Evolutionary conservation across 2,329 filamentous ascomycete species (phyloP), one percentile per base, ranked within the genome.

Genomic region (Escovopsis sp.): DNA sequence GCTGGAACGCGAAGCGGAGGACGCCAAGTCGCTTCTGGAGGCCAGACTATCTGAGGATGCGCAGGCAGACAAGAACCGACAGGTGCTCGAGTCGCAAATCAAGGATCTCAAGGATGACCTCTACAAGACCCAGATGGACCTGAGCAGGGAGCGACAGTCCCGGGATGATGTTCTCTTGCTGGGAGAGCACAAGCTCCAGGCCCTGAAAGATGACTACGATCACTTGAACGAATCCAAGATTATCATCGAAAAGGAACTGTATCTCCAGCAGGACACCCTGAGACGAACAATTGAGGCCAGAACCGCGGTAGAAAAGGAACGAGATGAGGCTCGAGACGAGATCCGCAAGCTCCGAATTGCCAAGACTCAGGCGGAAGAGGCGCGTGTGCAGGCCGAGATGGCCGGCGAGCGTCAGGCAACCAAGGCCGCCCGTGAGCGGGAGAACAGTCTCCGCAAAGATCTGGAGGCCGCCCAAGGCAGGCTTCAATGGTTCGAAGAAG

Each of bases 191-290:
- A 92, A 90, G 53, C 83, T 79, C 48, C 68, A 81, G 31, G 74
- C 79, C 34, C 65, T 98, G 40, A 79, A 87, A 52, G 77, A 87
- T 18, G 86, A 96, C 44, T 93, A 77, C 46, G 79, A 92, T 34
- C 72, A 75, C 25, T 67, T 96, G 25, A 94, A 94, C 48, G 86
- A 94, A 43, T 79, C 85, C 19, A 98, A 98, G 57, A 94, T 94
- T 48, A 93, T 78, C 32, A 94, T 98, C 43, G 88, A 98, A 57
- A 96, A 94, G 56, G 88, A 96, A 57, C 78, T 98, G 54, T 96
- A 96, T 53, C 79, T 83, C 5, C 88, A 96, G 51, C 87, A 94
- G 55, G 88, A 98, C 51, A 81, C 83, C 10, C 70, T 94, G 31
- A 76, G 90, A 27, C 76, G 88, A 36, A 83, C 86, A 10, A 84